Conservation (phyloP, 441 rosid genomes). For the Adansonia rubrostipa region DNA sequence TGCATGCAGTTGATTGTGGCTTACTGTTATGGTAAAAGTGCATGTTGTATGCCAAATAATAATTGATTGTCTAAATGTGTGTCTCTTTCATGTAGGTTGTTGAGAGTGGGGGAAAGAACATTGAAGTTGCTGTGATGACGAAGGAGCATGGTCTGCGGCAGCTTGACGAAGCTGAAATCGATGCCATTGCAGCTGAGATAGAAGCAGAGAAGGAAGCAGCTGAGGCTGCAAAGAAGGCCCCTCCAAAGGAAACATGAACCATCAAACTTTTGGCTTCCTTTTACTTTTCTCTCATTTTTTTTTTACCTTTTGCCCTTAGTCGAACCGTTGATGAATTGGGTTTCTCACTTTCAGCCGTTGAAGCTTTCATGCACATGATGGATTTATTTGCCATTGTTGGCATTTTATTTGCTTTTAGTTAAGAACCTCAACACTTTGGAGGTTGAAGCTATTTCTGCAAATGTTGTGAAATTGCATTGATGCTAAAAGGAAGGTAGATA, state of each 20-base stretch:
- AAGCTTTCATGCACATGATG: not conserved
- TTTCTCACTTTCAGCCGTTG: not conserved
- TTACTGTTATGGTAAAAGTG: not conserved
- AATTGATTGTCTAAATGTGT: not conserved
- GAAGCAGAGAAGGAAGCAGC: constrained; percentile 98
- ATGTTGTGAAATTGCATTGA: not conserved
- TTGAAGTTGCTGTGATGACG: constrained; percentile 90
- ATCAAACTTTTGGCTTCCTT: not conserved
- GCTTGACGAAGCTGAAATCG: constrained; percentile 88
- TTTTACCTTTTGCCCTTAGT: not conserved
- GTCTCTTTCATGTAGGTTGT: constrained; percentile 57
- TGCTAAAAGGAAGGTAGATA: not conserved
- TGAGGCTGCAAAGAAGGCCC: constrained; percentile 92
- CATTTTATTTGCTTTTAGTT: constrained; percentile 7
- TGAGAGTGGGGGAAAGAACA: constrained; percentile 98
- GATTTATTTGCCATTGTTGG: not conserved
- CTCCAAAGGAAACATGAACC: constrained; percentile 55
- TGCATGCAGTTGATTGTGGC: not conserved
- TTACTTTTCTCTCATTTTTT: not conserved
- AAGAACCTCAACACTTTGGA: not conserved
- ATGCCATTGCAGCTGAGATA: constrained; percentile 83
- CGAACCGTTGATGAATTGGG: not conserved
- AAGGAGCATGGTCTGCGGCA: constrained; percentile 72
- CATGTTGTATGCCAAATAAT: not conserved
- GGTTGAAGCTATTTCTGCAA: not conserved